Conservation (phyloP, 306 rosid species). For the Lablab purpureus region DNA sequence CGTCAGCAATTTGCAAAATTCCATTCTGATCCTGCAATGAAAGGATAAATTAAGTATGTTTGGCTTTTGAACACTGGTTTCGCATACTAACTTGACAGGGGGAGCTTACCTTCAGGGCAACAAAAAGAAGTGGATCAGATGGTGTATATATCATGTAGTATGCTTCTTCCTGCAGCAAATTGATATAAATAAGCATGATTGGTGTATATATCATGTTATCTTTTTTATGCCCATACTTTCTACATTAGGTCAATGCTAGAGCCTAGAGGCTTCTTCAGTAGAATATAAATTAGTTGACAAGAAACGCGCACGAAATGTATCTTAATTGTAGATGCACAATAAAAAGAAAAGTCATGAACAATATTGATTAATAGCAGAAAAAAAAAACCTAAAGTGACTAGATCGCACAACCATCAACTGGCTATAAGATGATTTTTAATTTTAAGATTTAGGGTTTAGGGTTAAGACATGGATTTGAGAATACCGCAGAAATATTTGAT, state of each 20-base stretch:
- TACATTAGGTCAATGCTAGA: background rate
- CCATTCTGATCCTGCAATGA: conserved; percentile 76
- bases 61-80: conserved; percentile 32
- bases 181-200: conserved; percentile 37
- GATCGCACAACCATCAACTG: background rate
- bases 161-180: conserved; percentile 70
- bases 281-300: background rate
- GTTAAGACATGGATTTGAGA: conserved; percentile 5
- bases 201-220: no score
- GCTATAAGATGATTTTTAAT: background rate
- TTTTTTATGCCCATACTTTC: conserved; percentile 23
- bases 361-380: background rate
- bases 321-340: conserved; percentile 4
- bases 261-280: conserved; percentile 23
- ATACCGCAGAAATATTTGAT: background rate
- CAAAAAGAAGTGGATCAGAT: conserved; percentile 79
- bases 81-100: conserved; percentile 15
- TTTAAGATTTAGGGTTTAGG: no score
- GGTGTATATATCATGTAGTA: conserved; percentile 95
- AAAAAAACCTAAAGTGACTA: background rate
- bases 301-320: conserved; percentile 10
- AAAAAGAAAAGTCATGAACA: background rate
- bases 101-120: conserved; percentile 54
- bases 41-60: conserved; percentile 36
- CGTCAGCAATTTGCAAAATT: conserved; percentile 82